Conservation (phyloP, 331 rosid genomes). For the Cucumis variabilis region DNA sequence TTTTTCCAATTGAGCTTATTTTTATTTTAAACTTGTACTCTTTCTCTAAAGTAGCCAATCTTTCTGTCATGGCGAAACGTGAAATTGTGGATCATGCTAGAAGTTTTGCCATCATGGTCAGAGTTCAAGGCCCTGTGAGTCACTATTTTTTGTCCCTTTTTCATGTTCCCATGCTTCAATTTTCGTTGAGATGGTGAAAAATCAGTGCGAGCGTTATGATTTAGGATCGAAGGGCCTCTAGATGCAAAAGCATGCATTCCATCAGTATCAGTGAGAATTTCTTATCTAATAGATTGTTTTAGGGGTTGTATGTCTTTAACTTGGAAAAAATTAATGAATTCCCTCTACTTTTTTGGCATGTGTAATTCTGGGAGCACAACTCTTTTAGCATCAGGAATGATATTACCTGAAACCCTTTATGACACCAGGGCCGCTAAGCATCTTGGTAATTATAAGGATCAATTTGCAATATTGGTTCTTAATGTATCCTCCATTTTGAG, state of each 20-base stretch:
- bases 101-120: slow-evolving; percentile 83
- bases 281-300: neutral
- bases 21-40: neutral
- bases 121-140: slow-evolving; percentile 93
- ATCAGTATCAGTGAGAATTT: slow-evolving; percentile 66
- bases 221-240: slow-evolving; percentile 96
- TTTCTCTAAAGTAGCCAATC: slow-evolving; percentile 12
- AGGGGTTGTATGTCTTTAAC: slow-evolving; percentile 15
- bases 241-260: slow-evolving; percentile 94
- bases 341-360: slow-evolving; percentile 40
- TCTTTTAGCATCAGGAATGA: slow-evolving; percentile 90
- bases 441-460: slow-evolving; percentile 48
- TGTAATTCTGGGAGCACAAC: slow-evolving; percentile 89
- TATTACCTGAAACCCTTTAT: slow-evolving; percentile 66
- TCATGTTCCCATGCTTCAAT: slow-evolving; percentile 23
- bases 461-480: slow-evolving; percentile 61
- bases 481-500: slow-evolving; percentile 88
- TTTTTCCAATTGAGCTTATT: neutral
- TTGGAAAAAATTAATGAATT: neutral
- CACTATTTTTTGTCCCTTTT: slow-evolving; percentile 15
- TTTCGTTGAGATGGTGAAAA: slow-evolving; percentile 20
- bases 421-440: slow-evolving; percentile 56
- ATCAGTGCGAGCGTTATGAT: slow-evolving; percentile 28
- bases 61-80: slow-evolving; percentile 52
- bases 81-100: slow-evolving; percentile 70